Base-by-base conservation (phyloP, 1,139 yeast species). In the Lodderomyces beijingensis region DNA sequence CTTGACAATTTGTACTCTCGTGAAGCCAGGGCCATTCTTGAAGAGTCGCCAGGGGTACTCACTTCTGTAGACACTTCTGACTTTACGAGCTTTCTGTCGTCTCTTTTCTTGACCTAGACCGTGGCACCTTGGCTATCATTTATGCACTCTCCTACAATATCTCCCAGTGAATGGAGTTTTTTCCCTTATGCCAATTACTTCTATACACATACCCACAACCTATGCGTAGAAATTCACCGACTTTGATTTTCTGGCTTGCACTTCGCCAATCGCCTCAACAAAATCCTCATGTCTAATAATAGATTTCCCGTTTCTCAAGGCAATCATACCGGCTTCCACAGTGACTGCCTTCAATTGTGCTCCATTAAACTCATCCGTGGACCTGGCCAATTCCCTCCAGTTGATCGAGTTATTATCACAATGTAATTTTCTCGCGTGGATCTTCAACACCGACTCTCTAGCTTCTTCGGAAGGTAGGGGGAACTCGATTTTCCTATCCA, bases 271-370 rank as follows among this genome's bases (percentile, higher is more conserved):
- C 39, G 96, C 99, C 55, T 93, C 98, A 14, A 93, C 96, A 55
- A 91, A 93, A 63, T 93, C 98, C 63, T 93, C 98, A 59, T 93
- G 99, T 50, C 86, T 85, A 38, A 93, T 89, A 45, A 82, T 74
- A 21, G 85, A 77, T 60, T 91, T 95, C 16, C 96, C 97, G 50
- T 87, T 87, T 62, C 98, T 79, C 53, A 93, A 73, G 1, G 98
- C 99, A 62, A 93, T 91, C 98, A 91, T 93, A 53, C 98, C 99
- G 3, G 98, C 98, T 60, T 91, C 99, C 15, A 91, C 98, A 6
- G 96, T 88, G 18, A 91, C 98, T 0, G 97, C 97, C 66, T 91
- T 91, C 57, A 91, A 72, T 62, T 93, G 97, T 1, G 99, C 99
- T 53, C 98, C 98, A 51, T 91, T 91, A 61, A 91, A 91, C 61